A percentile compares a stretch with the other conserved stretches of the same genome.
Conservation (phyloP, 2,329 filamentous ascomycete species). For the Didymella exigua region DNA sequence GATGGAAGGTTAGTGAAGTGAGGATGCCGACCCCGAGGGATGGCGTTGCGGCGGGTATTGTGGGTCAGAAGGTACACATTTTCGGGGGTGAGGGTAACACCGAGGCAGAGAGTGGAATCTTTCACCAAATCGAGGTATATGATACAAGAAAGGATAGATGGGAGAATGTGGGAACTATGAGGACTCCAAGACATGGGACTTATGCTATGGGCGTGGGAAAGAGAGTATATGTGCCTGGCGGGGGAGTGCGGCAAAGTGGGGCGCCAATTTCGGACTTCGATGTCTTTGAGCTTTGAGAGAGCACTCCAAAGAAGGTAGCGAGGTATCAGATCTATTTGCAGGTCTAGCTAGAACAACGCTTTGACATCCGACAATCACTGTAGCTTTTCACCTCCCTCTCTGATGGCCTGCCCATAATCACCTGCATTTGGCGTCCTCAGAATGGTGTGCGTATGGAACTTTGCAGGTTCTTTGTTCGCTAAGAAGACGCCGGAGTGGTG, state of each 20-base stretch:
- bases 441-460: slow-evolving; percentile 80
- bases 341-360: too few species aligned
- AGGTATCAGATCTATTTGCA: background rate
- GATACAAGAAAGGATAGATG: slow-evolving; percentile 21
- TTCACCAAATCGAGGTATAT: slow-evolving; percentile 3
- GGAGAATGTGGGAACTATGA: slow-evolving; percentile 24
- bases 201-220: slow-evolving; percentile 29
- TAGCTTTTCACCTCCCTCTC: slow-evolving; percentile 32
- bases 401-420: slow-evolving; percentile 70
- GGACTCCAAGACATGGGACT: slow-evolving; percentile 34
- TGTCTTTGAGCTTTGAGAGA: slow-evolving; percentile 18
- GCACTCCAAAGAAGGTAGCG: slow-evolving; percentile 52
- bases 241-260: slow-evolving; percentile 24
- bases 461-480: slow-evolving; percentile 72
- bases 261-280: slow-evolving; percentile 26
- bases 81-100: slow-evolving; percentile 27
- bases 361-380: background rate
- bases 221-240: slow-evolving; percentile 34
- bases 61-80: slow-evolving; percentile 31
- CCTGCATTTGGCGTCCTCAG: slow-evolving; percentile 74
- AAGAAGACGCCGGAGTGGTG: slow-evolving; percentile 81
- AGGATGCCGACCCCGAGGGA: slow-evolving; percentile 35
- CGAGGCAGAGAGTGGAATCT: background rate
- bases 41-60: slow-evolving; percentile 24
- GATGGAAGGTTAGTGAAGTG: slow-evolving; percentile 23